These are phyloP conservation scores for Skeletonema tropicum DNA, from an alignment of 108 stramenopile genomes.

Conservation along the genomic window DNA sequence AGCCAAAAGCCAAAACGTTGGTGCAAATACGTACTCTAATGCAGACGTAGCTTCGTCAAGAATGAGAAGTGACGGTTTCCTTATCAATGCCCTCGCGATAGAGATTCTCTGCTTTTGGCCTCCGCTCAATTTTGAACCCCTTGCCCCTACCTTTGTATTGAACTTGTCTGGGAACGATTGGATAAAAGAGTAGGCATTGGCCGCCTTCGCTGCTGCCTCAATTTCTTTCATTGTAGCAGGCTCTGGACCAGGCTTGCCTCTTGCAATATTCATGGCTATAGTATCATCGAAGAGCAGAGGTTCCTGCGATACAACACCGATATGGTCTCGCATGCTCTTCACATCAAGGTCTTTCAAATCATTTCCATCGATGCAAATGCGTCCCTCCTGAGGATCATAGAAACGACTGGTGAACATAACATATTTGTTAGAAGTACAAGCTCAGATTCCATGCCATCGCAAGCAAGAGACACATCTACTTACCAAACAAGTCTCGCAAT, in stretches of 20 bases:
- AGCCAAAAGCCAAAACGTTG: too few species aligned
- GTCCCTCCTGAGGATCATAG: constrained; percentile 62
- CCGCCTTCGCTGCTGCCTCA: constrained; percentile 43
- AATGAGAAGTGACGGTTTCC: constrained; percentile 37
- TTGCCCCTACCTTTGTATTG: constrained; percentile 60
- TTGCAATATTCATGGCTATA: constrained; percentile 70
- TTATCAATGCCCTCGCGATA: constrained; percentile 66
- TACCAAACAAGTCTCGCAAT: constrained; percentile 32
- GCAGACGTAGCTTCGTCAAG: constrained; percentile 65
- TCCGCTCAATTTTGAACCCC: constrained; percentile 62
- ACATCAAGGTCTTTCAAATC: constrained; percentile 42
- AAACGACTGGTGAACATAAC: constrained; percentile 68
- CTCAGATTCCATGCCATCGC: background rate
- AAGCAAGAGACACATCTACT: background rate
- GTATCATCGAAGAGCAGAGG: constrained; percentile 68
- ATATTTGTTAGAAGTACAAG: background rate
- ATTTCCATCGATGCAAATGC: constrained; percentile 27
- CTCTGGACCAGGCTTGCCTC: constrained; percentile 42
- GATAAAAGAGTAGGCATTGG: constrained; percentile 70
- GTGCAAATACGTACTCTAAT: constrained; percentile 32
- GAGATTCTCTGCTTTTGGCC: constrained; percentile 90
- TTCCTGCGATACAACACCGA: constrained; percentile 79
- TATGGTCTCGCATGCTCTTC: constrained; percentile 41
- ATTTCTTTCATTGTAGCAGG: constrained; percentile 41
- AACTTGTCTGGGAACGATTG: constrained; percentile 56